Base-by-base conservation (phyloP, 805 yeast species). In the Cephaloascus fragrans region DNA sequence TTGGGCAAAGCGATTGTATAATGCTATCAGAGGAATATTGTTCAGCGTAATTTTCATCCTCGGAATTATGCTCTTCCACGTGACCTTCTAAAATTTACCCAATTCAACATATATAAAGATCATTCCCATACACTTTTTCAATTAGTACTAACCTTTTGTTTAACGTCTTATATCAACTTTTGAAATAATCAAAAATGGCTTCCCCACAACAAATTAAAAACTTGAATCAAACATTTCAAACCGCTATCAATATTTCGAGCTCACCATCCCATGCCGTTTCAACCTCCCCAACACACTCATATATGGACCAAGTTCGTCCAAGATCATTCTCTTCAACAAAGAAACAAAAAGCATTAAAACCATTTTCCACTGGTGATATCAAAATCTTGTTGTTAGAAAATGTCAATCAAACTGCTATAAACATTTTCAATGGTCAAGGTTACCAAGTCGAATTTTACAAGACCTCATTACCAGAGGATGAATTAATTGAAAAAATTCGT, bases 371-470 rank as follows among this genome's bases (percentile, higher is more conserved):
- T 40, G 96, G 93, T 46, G 98, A 93, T 57, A 83, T 90, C 66
- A 90, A 89, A 68, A 84, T 93, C 44, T 69, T 93, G 50, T 64
- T 93, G 47, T 71, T 93, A 46, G 98, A 93, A 66, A 93, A 93
- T 55, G 96, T 93, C 51, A 93, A 93, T 59, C 73, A 75, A 62
- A 87, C 97, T 37, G 98, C 98, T 37, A 75, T 93, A 48, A 77
- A 80, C 38, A 87, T 88, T 46, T 82, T 93, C 64, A 72, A 69
- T 44, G 73, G 72, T 39, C 97, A 93, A 70, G 98, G 98, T 42
- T 93, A 93, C 70, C 97, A 93, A 68, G 95, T 93, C 39, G 98
- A 93, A 60, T 86, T 85, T 64, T 77, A 81, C 70, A 89, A 87
- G 70, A 69, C 89, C 40, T 85, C 96, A 4, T 67, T 93, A 52